Percentiles rank a stretch among this genome's conserved stretches.
Evolutionary conservation across 371 early-diverging fungal genomes (phyloP).

Genomic region (Capniomyces stellatus): DNA sequence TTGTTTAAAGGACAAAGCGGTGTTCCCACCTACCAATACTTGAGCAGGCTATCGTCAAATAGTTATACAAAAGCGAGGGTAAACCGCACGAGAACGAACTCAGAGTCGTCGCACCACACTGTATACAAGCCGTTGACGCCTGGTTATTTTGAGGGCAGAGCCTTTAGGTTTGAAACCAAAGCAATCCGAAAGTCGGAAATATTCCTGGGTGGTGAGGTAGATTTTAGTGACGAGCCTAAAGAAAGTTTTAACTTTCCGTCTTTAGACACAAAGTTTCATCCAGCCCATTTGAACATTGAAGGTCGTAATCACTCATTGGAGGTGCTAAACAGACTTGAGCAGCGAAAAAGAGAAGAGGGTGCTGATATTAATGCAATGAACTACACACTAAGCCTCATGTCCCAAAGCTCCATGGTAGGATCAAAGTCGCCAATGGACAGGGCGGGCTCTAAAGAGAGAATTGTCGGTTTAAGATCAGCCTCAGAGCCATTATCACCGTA

Average conservation of each 20-base stretch:
- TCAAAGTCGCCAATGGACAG: too few relatives aligned
- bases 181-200: not conserved
- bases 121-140: not conserved
- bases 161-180: not conserved
- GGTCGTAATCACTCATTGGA: not conserved
- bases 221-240: not conserved
- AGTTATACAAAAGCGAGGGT: not conserved
- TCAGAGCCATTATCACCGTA: too few relatives aligned
- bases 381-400: not conserved
- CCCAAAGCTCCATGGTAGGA: not conserved
- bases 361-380: not conserved
- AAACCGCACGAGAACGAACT: not conserved
- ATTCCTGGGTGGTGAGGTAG: not conserved
- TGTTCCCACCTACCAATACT: not conserved
- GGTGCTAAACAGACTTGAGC: not conserved
- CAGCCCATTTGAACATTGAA: not conserved
- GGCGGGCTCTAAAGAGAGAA: too few relatives aligned
- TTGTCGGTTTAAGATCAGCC: too few relatives aligned
- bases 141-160: not conserved
- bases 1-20: not conserved
- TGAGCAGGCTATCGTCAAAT: not conserved
- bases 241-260: not conserved
- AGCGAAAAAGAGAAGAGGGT: not conserved
- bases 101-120: too few relatives aligned
- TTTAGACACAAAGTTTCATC: not conserved